phyloP scores from a whole-genome alignment of 352 stramenopile genomes.

The Globisporangium cylindrosporum region DNA sequence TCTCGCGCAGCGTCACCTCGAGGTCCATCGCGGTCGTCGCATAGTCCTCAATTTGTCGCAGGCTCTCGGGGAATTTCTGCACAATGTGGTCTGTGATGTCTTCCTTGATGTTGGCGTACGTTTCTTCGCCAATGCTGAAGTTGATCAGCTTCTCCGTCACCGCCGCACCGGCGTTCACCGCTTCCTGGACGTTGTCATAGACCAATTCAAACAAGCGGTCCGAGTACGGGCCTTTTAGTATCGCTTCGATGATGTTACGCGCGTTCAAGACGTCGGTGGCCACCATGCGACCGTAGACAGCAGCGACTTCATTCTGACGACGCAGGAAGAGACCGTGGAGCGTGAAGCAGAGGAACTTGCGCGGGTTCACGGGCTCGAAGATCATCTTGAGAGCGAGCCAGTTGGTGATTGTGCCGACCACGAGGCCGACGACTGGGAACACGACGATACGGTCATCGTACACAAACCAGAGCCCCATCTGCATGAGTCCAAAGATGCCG shows the following conservation, averaged over 20 bases:
- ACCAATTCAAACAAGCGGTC: constrained; percentile 86
- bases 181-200: constrained; percentile 84
- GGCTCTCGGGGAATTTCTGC: constrained; percentile 79
- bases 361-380: constrained; percentile 89
- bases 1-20: constrained; percentile 88
- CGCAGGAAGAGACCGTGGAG: constrained; percentile 95
- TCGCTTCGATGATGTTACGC: constrained; percentile 87
- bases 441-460: constrained; percentile 79
- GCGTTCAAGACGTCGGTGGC: constrained; percentile 83
- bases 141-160: constrained; percentile 85
- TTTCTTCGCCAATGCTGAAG: constrained; percentile 79
- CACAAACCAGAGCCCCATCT: constrained; percentile 89
- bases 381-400: constrained; percentile 95
- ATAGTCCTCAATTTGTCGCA: constrained; percentile 93
- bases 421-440: constrained; percentile 90
- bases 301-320: constrained; percentile 89
- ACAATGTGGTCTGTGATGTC: constrained; percentile 89
- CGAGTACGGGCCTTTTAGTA: constrained; percentile 86
- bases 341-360: constrained; percentile 85
- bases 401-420: constrained; percentile 97
- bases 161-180: constrained; percentile 74
- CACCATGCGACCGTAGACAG: constrained; percentile 87
- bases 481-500: constrained; percentile 84
- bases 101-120: constrained; percentile 84
- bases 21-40: constrained; percentile 91